Evolutionary conservation across 148 eudicot species (phyloP), one percentile per base, ranked within the genome.

Genomic region (Amaranthus hypochondriacus): DNA sequence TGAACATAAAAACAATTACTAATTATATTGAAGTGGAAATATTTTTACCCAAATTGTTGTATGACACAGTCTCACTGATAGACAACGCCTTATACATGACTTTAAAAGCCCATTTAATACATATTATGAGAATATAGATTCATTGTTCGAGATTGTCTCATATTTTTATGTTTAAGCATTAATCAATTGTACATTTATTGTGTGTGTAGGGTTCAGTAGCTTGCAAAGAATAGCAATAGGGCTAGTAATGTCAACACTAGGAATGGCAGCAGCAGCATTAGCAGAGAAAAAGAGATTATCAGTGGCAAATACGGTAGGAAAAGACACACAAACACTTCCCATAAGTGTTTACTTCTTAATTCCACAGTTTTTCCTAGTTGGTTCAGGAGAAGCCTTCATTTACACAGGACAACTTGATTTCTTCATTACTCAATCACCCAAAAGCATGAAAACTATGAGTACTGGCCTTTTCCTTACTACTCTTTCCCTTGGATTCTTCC

Each of bases 391-490:
- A 78, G 97, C 90, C 28, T 91, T 89, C 73, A 85, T 85, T 2
- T 91, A 89, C 89, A 86, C 89, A 0, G 97, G 93, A 0, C 93
- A 91, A 61, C 81, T 89, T 2, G 97, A 87, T 57, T 91, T 89
- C 77, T 91, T 89, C 88, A 86, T 88, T 46, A 91, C 84, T 9
- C 82, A 81, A 54, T 85, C 93, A 18, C 92, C 93, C n/a, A 87
- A 78, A 77, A 83, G 86, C 12, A 89, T 89, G 93, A 91, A 89
- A 73, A 84, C 89, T 0, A 77, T 91, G 85, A 91, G 91, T 87
- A 89, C 93, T 0, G 90, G 90, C 4, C 84, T 91, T 12, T 89
- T 89, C 74, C 79, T 89, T 0, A 81, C 89, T 3, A 87, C 93
- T 0, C 56, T 91, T 7, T 85, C 93, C 0, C 76, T 88, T 7